Conservation (phyloP, 2,329 filamentous ascomycete genomes). For the Lecanicillium sp. region DNA sequence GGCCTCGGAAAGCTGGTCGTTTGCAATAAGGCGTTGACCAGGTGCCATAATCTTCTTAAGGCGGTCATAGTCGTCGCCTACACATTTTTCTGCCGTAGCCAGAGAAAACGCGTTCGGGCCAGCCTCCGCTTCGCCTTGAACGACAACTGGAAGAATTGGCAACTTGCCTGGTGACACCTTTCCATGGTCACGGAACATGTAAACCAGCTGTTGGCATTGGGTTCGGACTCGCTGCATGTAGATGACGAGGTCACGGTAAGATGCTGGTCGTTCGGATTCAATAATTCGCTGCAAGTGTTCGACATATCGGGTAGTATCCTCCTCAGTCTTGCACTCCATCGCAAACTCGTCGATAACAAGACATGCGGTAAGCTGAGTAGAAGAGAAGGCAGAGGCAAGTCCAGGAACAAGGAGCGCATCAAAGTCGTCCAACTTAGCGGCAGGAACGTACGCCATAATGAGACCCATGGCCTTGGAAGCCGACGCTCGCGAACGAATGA, state of each 20-base stretch:
- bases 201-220: slow-evolving; percentile 83
- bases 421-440: slow-evolving; percentile 51
- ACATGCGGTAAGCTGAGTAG: slow-evolving; percentile 75
- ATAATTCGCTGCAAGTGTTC: slow-evolving; percentile 64
- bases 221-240: slow-evolving; percentile 83
- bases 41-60: slow-evolving; percentile 85
- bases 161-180: slow-evolving; percentile 69
- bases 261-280: slow-evolving; percentile 69
- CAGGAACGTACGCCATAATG: slow-evolving; percentile 70
- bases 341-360: slow-evolving; percentile 87
- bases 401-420: slow-evolving; percentile 56
- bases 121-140: slow-evolving; percentile 87
- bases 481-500: slow-evolving; percentile 83
- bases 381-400: slow-evolving; percentile 67
- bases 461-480: slow-evolving; percentile 81
- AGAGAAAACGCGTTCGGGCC: slow-evolving; percentile 90
- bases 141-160: slow-evolving; percentile 77
- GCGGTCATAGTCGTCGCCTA: slow-evolving; percentile 76
- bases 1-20: slow-evolving; percentile 70
- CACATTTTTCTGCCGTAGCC: slow-evolving; percentile 76
- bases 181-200: slow-evolving; percentile 84
- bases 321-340: slow-evolving; percentile 41
- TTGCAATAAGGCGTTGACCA: slow-evolving; percentile 76
- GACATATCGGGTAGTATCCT: slow-evolving; percentile 43
- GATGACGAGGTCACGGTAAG: slow-evolving; percentile 84